Evolutionary conservation across 2,329 filamentous ascomycete species (phyloP).

Genomic region (Sordariomycetes sp.): DNA sequence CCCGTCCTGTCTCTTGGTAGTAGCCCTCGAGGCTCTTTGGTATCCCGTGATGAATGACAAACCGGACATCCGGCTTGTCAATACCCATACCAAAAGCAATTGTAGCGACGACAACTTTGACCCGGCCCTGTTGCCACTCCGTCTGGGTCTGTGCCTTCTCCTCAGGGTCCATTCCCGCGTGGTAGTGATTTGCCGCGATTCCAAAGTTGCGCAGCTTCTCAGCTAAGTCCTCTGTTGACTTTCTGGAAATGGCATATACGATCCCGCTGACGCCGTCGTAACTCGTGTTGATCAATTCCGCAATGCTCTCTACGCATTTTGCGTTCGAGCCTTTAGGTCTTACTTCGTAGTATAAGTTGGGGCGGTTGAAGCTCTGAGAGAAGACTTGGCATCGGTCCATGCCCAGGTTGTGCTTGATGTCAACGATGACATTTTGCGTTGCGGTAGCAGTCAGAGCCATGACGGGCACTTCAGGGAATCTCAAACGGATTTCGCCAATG

Average conservation of each 20-base stretch:
- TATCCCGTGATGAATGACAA: slow-evolving; percentile 86
- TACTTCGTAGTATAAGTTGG: slow-evolving; percentile 87
- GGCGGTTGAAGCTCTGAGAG: slow-evolving; percentile 92
- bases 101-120: slow-evolving; percentile 90
- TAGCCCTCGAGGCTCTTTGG: slow-evolving; percentile 97
- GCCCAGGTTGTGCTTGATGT: slow-evolving; percentile 84
- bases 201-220: slow-evolving; percentile 52
- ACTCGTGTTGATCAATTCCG: slow-evolving; percentile 57
- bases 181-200: slow-evolving; percentile 76
- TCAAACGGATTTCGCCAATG: slow-evolving; percentile 62
- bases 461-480: slow-evolving; percentile 72
- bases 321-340: slow-evolving; percentile 57
- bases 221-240: slow-evolving; percentile 74
- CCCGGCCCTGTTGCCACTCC: slow-evolving; percentile 70
- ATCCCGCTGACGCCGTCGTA: slow-evolving; percentile 75
- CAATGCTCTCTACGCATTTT: slow-evolving; percentile 35
- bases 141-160: slow-evolving; percentile 66
- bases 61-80: slow-evolving; percentile 92
- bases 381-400: slow-evolving; percentile 74
- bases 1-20: slow-evolving; percentile 95
- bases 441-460: slow-evolving; percentile 96
- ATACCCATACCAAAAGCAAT: slow-evolving; percentile 99
- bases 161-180: slow-evolving; percentile 63
- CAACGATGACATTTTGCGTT: slow-evolving; percentile 83
- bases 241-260: slow-evolving; percentile 83